A percentile compares a stretch with the other conserved stretches of the same genome.
phyloP scores from a whole-genome alignment of 306 rosid genomes.

The Prunus campanulata region DNA sequence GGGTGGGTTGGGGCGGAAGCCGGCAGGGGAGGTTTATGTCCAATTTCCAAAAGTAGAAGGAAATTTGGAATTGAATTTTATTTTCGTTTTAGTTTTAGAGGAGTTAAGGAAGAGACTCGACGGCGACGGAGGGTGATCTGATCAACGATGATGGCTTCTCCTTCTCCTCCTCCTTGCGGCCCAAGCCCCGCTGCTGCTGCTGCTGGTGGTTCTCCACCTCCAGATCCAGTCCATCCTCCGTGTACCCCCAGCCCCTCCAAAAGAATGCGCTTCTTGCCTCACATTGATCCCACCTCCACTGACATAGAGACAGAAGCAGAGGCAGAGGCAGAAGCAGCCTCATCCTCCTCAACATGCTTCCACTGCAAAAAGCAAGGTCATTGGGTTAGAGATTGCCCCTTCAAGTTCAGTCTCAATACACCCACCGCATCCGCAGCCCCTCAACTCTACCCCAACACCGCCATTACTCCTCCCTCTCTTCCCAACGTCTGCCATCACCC shows the following conservation, averaged over 20 bases:
- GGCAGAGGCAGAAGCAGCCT: background rate
- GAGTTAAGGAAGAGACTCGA: too few species aligned
- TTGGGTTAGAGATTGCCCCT: slow-evolving; percentile 25
- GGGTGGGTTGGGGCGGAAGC: background rate
- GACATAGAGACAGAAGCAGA: background rate
- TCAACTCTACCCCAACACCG: too few species aligned
- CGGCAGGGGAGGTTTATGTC: too few species aligned
- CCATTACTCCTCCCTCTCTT: background rate
- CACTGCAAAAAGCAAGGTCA: slow-evolving; percentile 25
- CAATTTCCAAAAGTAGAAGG: too few species aligned
- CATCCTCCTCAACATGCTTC: slow-evolving; percentile 12
- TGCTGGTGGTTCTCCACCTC: too few species aligned
- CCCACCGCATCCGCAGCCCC: background rate
- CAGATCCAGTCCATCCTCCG: too few species aligned
- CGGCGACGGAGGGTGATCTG: too few species aligned
- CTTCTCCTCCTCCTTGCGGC: background rate
- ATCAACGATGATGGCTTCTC: background rate
- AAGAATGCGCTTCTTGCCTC: background rate
- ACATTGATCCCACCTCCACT: background rate
- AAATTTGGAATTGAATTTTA: too few species aligned
- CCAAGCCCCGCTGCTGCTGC: too few species aligned
- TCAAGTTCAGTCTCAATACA: background rate
- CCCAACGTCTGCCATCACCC: background rate
- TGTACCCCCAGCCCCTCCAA: background rate
- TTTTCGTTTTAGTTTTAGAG: too few species aligned